Percentiles rank a stretch among this genome's conserved stretches.
Conservation (phyloP, 2,329 filamentous ascomycete species). For the Alternaria sp. region DNA sequence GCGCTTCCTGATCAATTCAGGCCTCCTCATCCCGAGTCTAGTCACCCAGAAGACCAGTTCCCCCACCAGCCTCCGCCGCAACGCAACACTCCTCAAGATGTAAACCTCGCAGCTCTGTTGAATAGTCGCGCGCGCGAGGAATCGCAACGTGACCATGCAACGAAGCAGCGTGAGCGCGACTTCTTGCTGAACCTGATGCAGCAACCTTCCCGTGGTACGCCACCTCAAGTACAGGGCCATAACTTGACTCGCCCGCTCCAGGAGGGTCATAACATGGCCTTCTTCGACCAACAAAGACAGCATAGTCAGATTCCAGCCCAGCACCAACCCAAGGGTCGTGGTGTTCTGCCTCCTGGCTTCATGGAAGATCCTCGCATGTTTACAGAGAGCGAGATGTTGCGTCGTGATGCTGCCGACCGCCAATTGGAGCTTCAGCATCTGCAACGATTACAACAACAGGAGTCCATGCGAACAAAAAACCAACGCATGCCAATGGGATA, state of each 20-base stretch:
- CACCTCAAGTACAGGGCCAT: conserved; percentile 46
- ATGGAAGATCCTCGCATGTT: conserved; percentile 50
- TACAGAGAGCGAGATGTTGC: conserved; percentile 45
- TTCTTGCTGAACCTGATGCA: conserved; percentile 88
- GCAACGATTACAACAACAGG: conserved; percentile 46
- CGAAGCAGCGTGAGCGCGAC: conserved; percentile 73
- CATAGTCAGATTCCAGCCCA: conserved; percentile 43
- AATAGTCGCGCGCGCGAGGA: conserved; percentile 52
- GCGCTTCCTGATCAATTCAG: conserved; percentile 43
- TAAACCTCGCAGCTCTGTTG: conserved; percentile 48
- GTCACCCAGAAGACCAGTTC: conserved; percentile 43
- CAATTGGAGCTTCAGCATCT: conserved; percentile 43
- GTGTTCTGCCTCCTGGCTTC: conserved; percentile 50
- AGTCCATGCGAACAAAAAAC: conserved; percentile 47
- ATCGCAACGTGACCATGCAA: conserved; percentile 48
- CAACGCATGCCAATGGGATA: conserved; percentile 46
- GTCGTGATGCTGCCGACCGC: conserved; percentile 43
- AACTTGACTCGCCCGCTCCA: conserved; percentile 48
- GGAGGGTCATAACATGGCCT: conserved; percentile 44
- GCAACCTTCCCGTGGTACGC: conserved; percentile 54
- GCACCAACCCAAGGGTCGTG: conserved; percentile 46
- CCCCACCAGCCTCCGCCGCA: conserved; percentile 43
- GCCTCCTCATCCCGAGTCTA: conserved; percentile 43
- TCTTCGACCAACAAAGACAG: conserved; percentile 47
- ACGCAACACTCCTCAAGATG: conserved; percentile 44